Evolutionary conservation across 495 filamentous ascomycete species (phyloP), one percentile per base, ranked within the genome.

Genomic region (Patellaria atrata): DNA sequence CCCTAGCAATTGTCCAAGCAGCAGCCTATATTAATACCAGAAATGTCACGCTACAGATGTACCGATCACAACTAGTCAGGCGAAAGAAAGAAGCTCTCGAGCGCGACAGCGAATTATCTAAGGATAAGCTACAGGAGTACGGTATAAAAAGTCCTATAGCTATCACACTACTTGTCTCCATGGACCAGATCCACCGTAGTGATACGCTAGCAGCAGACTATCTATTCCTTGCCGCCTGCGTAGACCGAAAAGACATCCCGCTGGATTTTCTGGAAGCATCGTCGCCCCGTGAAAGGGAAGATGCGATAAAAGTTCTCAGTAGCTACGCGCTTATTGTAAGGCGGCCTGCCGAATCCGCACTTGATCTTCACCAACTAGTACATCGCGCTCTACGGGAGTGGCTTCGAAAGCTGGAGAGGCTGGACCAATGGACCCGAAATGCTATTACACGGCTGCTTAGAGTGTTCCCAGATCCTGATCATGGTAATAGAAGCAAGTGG

Each of bases 151-250:
- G 71, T 36, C 56, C 71, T 3, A 56, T 75, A 0, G 66, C 64
- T 1, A 57, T 54, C 0, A 76, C 70, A 0, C 75, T 65, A 69
- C 50, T 64, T 0, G 60, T 69, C 0, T 70, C 68, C 0, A 68
- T 74, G 31, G 37, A 53, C 0, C 60, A 71, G 39, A 65, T 73
- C 8, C 52, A 38, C 19, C 22, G 48, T 5, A 27, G 35, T 2
- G 33, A 61, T 23, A 26, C 22, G 0, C 6, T 53, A 0, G 64
- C 67, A 0, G 46, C 55, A 0, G 41, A 63, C 0, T 55, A 56
- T 30, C 39, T 73, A 0, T 48, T 41, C 0, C 57, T 65, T 34
- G 61, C 71, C 46, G 44, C 62, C 3, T 59, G 58, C 12, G 28
- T 72, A 1, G 52, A 62, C 27, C 54, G 52, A 6, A 56, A 59